phyloP scores from a whole-genome alignment of 768 basidiomycete genomes.

The Cyclocybe cylindracea region DNA sequence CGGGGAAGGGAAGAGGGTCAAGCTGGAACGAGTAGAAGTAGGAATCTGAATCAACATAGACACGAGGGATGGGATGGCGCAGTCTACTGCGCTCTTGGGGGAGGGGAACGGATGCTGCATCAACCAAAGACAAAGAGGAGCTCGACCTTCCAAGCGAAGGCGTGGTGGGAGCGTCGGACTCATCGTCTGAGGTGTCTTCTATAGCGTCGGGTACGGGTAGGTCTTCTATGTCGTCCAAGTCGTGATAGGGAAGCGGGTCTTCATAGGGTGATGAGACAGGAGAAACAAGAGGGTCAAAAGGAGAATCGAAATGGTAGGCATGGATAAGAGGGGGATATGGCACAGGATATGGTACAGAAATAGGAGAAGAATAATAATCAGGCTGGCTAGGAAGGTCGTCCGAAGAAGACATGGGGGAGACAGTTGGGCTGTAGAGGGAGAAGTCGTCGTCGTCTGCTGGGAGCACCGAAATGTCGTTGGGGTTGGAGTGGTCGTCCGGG shows the following conservation, averaged over 20 bases:
- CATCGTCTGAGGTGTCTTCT: conserved; percentile 85
- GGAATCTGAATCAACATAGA: conserved; percentile 62
- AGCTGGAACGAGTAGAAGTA: conserved; percentile 68
- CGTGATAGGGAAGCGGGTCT: conserved; percentile 65
- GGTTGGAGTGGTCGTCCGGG: conserved; percentile 33
- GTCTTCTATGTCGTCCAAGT: conserved; percentile 66
- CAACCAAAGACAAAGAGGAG: conserved; percentile 52
- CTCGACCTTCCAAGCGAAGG: conserved; percentile 61
- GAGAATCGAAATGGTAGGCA: conserved; percentile 50
- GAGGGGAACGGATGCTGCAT: conserved; percentile 52
- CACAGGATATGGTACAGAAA: conserved; percentile 58
- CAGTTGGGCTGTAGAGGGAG: conserved; percentile 57
- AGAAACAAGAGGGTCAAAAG: conserved; percentile 44
- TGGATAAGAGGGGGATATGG: conserved; percentile 67
- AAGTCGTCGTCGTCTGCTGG: conserved; percentile 68
- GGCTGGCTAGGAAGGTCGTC: conserved; percentile 67
- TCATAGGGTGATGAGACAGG: conserved; percentile 45
- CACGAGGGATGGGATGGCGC: conserved; percentile 51
- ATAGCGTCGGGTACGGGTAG: conserved; percentile 76
- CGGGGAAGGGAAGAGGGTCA: conserved; percentile 71
- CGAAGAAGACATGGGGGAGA: conserved; percentile 75
- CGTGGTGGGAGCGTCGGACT: conserved; percentile 70
- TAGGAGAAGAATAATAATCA: conserved; percentile 43
- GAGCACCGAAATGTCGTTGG: conserved; percentile 35
- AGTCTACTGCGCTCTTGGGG: conserved; percentile 49